Conservation (phyloP, 306 rosid species). For the Begonia fuchsioides region DNA sequence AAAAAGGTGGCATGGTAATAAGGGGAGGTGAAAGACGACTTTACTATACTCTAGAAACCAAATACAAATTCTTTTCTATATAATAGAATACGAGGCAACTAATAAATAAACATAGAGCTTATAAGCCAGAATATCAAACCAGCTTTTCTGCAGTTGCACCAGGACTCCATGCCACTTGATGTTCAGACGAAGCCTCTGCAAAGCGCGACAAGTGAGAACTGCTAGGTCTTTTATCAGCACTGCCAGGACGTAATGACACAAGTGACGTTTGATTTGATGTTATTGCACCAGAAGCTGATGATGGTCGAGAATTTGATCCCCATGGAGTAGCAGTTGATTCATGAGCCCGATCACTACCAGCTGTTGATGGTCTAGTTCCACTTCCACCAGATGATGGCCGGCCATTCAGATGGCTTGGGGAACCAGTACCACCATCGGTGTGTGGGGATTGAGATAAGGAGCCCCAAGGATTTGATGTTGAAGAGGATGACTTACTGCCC, state of each 20-base stretch:
- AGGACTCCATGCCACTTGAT: constrained; percentile 62
- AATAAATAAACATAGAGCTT: constrained; percentile 1
- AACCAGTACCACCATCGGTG: constrained; percentile 56
- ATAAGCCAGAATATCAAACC: constrained; percentile 28
- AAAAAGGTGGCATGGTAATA: too few species aligned
- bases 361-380: constrained; percentile 86
- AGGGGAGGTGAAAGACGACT: too few species aligned
- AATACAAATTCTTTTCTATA: too few species aligned
- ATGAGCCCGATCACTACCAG: constrained; percentile 72
- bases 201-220: constrained; percentile 92
- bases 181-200: constrained; percentile 66
- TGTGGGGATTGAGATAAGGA: constrained; percentile 67
- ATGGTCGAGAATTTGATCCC: constrained; percentile 88
- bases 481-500: constrained; percentile 82
- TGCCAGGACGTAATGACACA: constrained; percentile 71
- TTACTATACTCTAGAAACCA: too few species aligned
- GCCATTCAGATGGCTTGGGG: constrained; percentile 69
- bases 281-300: constrained; percentile 80
- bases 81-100: too few species aligned
- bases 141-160: constrained; percentile 65
- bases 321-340: constrained; percentile 44
- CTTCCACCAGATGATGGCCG: constrained; percentile 91
- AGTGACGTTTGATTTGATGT: constrained; percentile 58
- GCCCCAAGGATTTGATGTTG: constrained; percentile 85
- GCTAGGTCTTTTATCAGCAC: constrained; percentile 96